Evolutionary conservation across 1,284 basidiomycete species (phyloP), one percentile per base, ranked within the genome.

Genomic region (Microbotryum scabiosae): DNA sequence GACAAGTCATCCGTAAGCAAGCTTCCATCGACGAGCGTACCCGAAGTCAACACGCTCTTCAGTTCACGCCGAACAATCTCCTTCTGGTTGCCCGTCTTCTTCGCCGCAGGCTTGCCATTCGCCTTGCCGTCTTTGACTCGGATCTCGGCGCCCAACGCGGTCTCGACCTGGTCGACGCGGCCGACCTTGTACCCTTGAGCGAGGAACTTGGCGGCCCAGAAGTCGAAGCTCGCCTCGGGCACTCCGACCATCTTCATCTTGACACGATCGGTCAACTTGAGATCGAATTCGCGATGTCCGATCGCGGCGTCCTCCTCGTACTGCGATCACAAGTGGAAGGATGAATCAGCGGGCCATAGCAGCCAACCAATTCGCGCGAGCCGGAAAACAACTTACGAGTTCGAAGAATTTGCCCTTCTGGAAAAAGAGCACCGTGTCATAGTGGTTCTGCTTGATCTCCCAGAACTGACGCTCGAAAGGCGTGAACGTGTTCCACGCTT

Each of bases 171-270:
- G 73, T 97, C 94, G 12, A 98, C 96, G 18, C 90, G 85, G 20
- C 96, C 96, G 60, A 98, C 76, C 58, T 72, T 64, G 57, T 62
- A 67, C 18, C 62, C 62, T 30, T 65, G 59, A 1, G 65, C 67
- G 51, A 67, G 62, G 62, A 68, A 69, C 63, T 75, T 88, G 82
- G 87, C 86, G 25, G 88, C 87, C 89, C 89, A 92, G 70, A 87
- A 86, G 71, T 94, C 91, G 75, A 98, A 96, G 1, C 86, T 86
- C 75, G 84, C 85, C 74, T 98, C 96, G 0, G 96, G 96, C 5
- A 98, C 94, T 48, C 96, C 64, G 48, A 88, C 90, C 92, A 96
- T 97, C 64, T 88, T 93, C 96, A 99, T 99, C 77, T 97, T 98
- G 60, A 97, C 93, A 59, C 90, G 79, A 52, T 85, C 83, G 1